phyloP scores from a whole-genome alignment of 2,329 filamentous ascomycete genomes.

The Trichoderma sp. region DNA sequence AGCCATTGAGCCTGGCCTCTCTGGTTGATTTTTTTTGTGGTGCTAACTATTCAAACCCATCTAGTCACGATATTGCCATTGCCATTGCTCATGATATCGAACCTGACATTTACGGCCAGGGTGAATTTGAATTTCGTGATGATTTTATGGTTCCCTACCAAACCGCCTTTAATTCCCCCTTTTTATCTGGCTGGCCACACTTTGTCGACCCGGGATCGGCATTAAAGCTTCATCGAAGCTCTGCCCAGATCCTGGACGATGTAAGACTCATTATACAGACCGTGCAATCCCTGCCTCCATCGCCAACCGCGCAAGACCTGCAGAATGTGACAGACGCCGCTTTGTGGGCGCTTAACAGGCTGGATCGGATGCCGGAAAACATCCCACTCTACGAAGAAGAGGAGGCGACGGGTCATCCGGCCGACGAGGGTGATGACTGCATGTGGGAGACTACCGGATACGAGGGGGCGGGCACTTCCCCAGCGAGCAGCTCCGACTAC shows the following conservation, averaged over 20 bases:
- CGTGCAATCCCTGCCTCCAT: constrained; percentile 39
- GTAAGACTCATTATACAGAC: constrained; percentile 47
- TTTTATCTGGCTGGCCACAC: constrained; percentile 41
- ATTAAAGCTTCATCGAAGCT: constrained; percentile 44
- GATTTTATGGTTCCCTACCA: constrained; percentile 39
- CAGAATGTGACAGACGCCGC: constrained; percentile 40
- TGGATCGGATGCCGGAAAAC: constrained; percentile 32
- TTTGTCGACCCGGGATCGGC: constrained; percentile 43
- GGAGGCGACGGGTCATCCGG: not conserved
- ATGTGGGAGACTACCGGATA: constrained; percentile 15
- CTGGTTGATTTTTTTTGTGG: not conserved
- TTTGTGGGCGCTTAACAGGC: constrained; percentile 39
- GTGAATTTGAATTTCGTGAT: constrained; percentile 43
- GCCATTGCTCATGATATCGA: constrained; percentile 46
- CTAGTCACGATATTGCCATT: constrained; percentile 47
- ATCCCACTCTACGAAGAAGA: constrained; percentile 4
- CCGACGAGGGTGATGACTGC: constrained; percentile 3
- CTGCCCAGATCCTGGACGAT: constrained; percentile 50
- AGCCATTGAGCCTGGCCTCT: not conserved
- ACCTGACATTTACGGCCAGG: constrained; percentile 40
- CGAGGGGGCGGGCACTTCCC: constrained; percentile 11
- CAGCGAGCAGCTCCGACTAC: not conserved
- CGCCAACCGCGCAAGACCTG: constrained; percentile 36
- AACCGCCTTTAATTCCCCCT: constrained; percentile 46
- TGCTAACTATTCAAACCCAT: constrained; percentile 20